Evolutionary conservation across 176 grass and related monocot genomes (phyloP).

Genomic region (Phoenix dactylifera): DNA sequence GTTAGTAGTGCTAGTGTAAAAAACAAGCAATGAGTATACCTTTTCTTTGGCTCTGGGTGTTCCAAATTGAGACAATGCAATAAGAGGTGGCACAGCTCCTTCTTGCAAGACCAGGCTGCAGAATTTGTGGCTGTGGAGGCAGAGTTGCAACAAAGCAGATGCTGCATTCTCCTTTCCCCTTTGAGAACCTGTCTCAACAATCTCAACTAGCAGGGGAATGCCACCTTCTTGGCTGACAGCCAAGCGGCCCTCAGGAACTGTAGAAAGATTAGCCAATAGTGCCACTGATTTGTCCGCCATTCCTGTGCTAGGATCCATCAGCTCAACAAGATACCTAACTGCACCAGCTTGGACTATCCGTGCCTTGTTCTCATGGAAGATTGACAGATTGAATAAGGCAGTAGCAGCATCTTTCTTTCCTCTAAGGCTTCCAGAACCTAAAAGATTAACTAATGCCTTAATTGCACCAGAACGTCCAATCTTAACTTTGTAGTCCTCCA

Average conservation of each 20-base stretch:
- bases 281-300: conserved; percentile 42
- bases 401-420: conserved; percentile 47
- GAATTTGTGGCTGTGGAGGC: conserved; percentile 32
- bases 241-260: conserved; percentile 33
- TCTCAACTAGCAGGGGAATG: conserved; percentile 37
- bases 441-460: conserved; percentile 28
- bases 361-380: conserved; percentile 41
- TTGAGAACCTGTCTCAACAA: conserved; percentile 28
- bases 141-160: conserved; percentile 32
- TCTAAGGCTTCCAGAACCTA: conserved; percentile 31
- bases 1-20: not conserved
- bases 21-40: conserved; percentile 4
- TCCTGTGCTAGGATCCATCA: conserved; percentile 34
- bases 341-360: conserved; percentile 34
- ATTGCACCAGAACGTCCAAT: not conserved
- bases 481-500: not conserved
- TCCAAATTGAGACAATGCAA: conserved; percentile 49
- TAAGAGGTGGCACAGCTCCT: conserved; percentile 45
- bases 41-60: conserved; percentile 48
- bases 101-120: conserved; percentile 45
- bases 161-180: conserved; percentile 32
- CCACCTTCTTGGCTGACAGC: conserved; percentile 33
- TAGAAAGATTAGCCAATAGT: conserved; percentile 34
- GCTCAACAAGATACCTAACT: conserved; percentile 25
- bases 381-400: conserved; percentile 39